Percentiles rank a stretch among this genome's conserved stretches.
Evolutionary conservation across 768 basidiomycete genomes (phyloP).

Genomic region (Phaeotremella skinneri): DNA sequence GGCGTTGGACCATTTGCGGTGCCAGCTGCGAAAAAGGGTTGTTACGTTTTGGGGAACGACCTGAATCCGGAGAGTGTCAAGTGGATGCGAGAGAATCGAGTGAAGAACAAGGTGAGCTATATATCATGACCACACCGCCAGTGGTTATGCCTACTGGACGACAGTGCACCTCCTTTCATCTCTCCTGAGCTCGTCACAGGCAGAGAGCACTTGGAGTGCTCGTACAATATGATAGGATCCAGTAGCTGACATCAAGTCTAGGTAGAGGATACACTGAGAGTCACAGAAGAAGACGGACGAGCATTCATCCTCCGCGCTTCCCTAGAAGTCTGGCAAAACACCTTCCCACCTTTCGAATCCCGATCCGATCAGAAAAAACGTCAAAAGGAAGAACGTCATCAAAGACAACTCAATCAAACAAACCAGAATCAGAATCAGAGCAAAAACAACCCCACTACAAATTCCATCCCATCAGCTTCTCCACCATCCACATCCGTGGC

Average conservation of each 20-base stretch:
- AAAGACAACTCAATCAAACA: constrained; percentile 12
- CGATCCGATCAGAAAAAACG: constrained; percentile 15
- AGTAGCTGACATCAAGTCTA: constrained; percentile 39
- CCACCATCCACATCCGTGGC: neutral
- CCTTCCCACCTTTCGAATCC: constrained; percentile 59
- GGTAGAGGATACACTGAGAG: constrained; percentile 69
- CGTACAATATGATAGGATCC: neutral
- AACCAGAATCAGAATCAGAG: constrained; percentile 47
- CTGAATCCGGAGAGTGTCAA: constrained; percentile 83
- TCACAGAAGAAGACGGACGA: constrained; percentile 79
- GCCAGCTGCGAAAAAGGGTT: constrained; percentile 88
- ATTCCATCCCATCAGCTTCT: neutral
- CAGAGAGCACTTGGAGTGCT: neutral
- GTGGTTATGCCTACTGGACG: neutral
- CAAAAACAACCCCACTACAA: constrained; percentile 11
- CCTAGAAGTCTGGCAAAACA: constrained; percentile 59
- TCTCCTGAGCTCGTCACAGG: neutral
- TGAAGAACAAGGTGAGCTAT: constrained; percentile 68
- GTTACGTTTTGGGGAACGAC: constrained; percentile 87
- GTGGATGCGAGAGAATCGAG: constrained; percentile 70
- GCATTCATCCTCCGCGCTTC: constrained; percentile 72
- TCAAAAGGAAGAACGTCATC: constrained; percentile 15
- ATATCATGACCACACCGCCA: no score
- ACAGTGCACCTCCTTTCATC: neutral
- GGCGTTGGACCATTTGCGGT: constrained; percentile 96